A percentile compares a stretch with the other conserved stretches of the same genome.
These are phyloP conservation scores for Chytriomyces confervae DNA, from an alignment of 192 early-diverging fungal species.

Conservation along the genomic window DNA sequence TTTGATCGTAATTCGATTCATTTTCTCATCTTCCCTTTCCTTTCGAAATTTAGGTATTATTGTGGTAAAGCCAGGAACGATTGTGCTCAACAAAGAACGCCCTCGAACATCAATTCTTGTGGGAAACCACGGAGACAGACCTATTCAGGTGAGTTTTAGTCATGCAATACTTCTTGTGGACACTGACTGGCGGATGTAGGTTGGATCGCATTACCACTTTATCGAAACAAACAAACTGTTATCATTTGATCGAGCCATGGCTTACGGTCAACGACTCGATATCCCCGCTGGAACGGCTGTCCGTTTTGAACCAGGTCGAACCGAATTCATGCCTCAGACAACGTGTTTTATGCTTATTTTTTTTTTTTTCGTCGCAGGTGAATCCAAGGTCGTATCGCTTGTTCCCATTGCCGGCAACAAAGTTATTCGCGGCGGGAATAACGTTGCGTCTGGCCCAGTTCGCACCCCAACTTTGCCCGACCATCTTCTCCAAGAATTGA, in stretches of 20 bases:
- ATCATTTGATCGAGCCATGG: slow-evolving; percentile 79
- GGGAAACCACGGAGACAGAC: slow-evolving; percentile 92
- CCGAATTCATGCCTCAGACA: neutral
- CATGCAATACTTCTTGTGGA: neutral
- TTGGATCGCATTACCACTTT: slow-evolving; percentile 97
- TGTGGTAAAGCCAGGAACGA: slow-evolving; percentile 57
- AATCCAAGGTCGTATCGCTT: slow-evolving; percentile 81
- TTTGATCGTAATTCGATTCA: too few relatives aligned
- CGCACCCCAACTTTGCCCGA: slow-evolving; percentile 36
- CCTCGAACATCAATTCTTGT: slow-evolving; percentile 72
- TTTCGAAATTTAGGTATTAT: slow-evolving; percentile 33
- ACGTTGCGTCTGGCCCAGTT: slow-evolving; percentile 76
- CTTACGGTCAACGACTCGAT: slow-evolving; percentile 88
- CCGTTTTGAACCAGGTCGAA: slow-evolving; percentile 84
- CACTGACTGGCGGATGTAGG: slow-evolving; percentile 44
- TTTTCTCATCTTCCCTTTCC: too few relatives aligned
- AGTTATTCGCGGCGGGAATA: slow-evolving; percentile 85
- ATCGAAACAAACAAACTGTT: slow-evolving; percentile 87
- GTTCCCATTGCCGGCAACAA: slow-evolving; percentile 83
- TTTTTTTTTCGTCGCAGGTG: slow-evolving; percentile 59
- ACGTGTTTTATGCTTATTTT: neutral
- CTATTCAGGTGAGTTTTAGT: slow-evolving; percentile 73
- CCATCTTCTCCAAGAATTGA: slow-evolving; percentile 59
- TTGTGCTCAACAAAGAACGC: slow-evolving; percentile 81
- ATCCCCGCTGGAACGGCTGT: slow-evolving; percentile 94